Evolutionary conservation across 164 flowering plant species (phyloP).

Genomic region (Litsea cubeba): DNA sequence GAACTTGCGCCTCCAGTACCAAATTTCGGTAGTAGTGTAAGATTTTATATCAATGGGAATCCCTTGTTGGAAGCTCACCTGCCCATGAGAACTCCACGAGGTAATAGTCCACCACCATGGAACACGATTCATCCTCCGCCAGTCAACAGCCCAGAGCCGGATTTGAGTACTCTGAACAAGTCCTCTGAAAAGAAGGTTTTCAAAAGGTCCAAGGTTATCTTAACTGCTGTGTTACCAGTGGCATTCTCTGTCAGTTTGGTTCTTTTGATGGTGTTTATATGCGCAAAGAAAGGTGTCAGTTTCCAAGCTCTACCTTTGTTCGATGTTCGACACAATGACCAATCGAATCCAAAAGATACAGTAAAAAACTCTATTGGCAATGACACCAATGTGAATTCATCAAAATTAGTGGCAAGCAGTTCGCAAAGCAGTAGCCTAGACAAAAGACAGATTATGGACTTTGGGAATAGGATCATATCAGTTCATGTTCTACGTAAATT

Average conservation of each 20-base stretch:
- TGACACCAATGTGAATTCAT: conserved; percentile 8
- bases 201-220: not conserved
- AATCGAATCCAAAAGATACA: not conserved
- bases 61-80: conserved; percentile 23
- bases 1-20: conserved; percentile 66
- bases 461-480: conserved; percentile 35
- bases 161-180: not conserved
- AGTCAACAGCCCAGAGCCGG: not conserved
- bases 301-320: conserved; percentile 3
- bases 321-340: not conserved
- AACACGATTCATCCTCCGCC: not conserved
- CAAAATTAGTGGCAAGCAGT: conserved; percentile 7
- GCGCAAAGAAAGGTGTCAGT: not conserved
- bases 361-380: conserved; percentile 6
- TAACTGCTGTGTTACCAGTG: not conserved
- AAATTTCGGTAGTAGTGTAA: conserved; percentile 35
- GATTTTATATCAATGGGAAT: conserved; percentile 40
- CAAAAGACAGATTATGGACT: conserved; percentile 24
- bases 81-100: conserved; percentile 5
- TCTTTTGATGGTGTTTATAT: not conserved
- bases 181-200: not conserved
- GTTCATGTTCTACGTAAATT: conserved; percentile 42
- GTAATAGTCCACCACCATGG: conserved; percentile 1
- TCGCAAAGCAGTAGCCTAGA: conserved; percentile 15
- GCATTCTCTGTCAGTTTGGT: not conserved